phyloP scores from a whole-genome alignment of 176 grass and related monocot species.

The Paspalum notatum region DNA sequence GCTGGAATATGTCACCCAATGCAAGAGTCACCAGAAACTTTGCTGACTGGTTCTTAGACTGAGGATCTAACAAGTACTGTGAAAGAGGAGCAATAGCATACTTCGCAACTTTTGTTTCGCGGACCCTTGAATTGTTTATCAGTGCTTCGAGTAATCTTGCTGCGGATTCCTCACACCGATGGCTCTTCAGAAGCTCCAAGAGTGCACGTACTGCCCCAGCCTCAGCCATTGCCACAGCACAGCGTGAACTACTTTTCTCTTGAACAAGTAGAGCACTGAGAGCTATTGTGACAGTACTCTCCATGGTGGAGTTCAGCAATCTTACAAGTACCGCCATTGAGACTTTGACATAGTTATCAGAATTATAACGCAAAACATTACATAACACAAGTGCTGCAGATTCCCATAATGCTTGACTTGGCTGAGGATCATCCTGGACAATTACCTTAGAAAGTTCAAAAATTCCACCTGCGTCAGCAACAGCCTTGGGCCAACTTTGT shows the following conservation, averaged over 20 bases:
- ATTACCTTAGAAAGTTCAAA: constrained; percentile 98
- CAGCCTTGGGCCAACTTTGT: constrained; percentile 91
- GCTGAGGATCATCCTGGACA: constrained; percentile 89
- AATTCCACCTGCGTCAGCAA: constrained; percentile 93
- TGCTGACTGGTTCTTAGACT: constrained; percentile 78
- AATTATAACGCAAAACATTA: constrained; percentile 88
- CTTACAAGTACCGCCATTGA: constrained; percentile 93
- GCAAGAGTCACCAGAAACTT: constrained; percentile 92
- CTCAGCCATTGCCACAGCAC: constrained; percentile 86
- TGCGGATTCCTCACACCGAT: constrained; percentile 86
- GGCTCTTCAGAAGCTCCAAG: constrained; percentile 78
- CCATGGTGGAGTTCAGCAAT: constrained; percentile 71
- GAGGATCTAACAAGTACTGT: constrained; percentile 90
- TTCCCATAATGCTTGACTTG: constrained; percentile 91
- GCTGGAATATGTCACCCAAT: constrained; percentile 96
- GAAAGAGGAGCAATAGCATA: constrained; percentile 86
- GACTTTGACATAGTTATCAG: constrained; percentile 88
- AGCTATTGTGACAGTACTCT: constrained; percentile 88
- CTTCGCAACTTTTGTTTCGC: constrained; percentile 90
- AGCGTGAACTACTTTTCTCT: constrained; percentile 81
- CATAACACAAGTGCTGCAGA: constrained; percentile 93
- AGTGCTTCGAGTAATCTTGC: constrained; percentile 91
- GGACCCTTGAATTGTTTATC: constrained; percentile 90
- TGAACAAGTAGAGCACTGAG: constrained; percentile 92
- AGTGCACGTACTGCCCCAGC: constrained; percentile 87